A percentile compares a stretch with the other conserved stretches of the same genome.
Conservation (phyloP, 2,329 filamentous ascomycete genomes). For the Phaeomoniella chlamydospora region DNA sequence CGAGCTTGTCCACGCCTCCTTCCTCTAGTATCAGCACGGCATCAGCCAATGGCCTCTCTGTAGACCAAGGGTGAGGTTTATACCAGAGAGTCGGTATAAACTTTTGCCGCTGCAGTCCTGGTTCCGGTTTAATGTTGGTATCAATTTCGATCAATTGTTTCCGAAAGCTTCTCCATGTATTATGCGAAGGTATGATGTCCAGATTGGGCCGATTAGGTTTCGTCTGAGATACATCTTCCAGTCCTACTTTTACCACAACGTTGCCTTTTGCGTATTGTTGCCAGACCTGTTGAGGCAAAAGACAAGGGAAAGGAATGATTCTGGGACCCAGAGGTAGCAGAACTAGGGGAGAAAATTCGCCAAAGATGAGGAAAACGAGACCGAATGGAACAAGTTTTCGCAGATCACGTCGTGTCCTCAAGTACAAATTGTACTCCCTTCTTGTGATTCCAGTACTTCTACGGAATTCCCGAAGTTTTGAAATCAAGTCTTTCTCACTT, state of each 20-base stretch:
- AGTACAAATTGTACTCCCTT: constrained; percentile 55
- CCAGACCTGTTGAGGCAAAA: constrained; percentile 64
- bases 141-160: not conserved
- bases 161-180: not conserved
- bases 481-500: not conserved
- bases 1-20: not conserved
- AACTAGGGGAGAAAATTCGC: constrained; percentile 73
- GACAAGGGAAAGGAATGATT: constrained; percentile 66
- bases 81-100: not conserved
- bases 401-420: constrained; percentile 56
- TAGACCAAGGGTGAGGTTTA: not conserved
- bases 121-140: not conserved
- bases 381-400: constrained; percentile 67
- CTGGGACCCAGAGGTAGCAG: constrained; percentile 54
- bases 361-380: constrained; percentile 60
- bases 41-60: not conserved
- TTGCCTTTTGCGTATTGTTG: constrained; percentile 19
- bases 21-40: not conserved
- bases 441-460: constrained; percentile 35
- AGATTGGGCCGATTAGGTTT: not conserved
- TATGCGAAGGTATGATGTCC: not conserved
- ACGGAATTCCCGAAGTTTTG: not conserved
- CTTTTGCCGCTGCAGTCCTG: not conserved
- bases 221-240: not conserved
- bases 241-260: not conserved